Evolutionary conservation across 192 early-diverging fungal genomes (phyloP).

Genomic region (Dispira simplex): DNA sequence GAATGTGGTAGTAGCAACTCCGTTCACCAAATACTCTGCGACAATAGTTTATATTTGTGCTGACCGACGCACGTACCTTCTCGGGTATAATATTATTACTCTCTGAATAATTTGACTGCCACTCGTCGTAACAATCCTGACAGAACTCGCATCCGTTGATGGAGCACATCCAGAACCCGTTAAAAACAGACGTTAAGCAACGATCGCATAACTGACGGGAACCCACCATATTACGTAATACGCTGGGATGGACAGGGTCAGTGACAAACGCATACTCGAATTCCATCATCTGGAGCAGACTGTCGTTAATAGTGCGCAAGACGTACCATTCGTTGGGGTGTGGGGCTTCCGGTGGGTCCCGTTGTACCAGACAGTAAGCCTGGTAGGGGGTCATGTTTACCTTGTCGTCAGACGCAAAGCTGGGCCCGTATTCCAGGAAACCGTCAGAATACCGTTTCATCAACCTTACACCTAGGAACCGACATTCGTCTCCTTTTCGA

Average conservation of each 20-base stretch:
- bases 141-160: conserved; percentile 27
- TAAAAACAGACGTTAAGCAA: conserved; percentile 29
- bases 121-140: conserved; percentile 20
- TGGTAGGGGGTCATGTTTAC: neutral
- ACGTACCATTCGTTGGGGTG: conserved; percentile 9
- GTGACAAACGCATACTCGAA: neutral
- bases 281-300: neutral
- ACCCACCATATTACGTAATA: neutral
- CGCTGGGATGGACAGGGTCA: neutral
- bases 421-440: neutral
- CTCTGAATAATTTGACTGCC: conserved; percentile 11
- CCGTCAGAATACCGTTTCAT: neutral
- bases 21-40: neutral
- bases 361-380: conserved; percentile 5
- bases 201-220: conserved; percentile 31
- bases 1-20: neutral
- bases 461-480: neutral
- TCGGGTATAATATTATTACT: neutral
- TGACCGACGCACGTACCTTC: neutral
- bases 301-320: neutral
- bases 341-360: neutral
- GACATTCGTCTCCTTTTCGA: too few species aligned
- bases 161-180: conserved; percentile 23
- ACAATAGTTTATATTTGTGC: conserved; percentile 1
- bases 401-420: neutral